Conservation (phyloP, 75 land plant genomes). For the Selaginella moellendorffii region DNA sequence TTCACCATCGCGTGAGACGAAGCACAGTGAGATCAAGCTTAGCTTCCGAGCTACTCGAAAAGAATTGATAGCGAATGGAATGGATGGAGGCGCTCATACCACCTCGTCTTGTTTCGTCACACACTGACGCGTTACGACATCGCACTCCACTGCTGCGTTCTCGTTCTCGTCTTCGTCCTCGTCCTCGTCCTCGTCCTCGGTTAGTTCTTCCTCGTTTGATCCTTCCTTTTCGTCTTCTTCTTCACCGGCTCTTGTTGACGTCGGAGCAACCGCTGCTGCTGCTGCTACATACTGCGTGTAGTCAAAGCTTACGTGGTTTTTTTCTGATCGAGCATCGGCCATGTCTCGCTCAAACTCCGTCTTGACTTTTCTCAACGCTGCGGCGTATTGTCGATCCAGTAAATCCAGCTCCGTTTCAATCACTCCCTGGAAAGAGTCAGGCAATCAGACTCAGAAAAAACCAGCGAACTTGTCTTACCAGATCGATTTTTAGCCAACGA, state of each 20-base stretch:
- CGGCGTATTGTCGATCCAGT: constrained; percentile 7
- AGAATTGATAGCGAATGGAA: too few species aligned
- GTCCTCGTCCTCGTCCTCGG: neutral
- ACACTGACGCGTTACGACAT: constrained; percentile 8
- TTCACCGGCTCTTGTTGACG: too few species aligned
- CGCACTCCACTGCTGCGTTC: neutral
- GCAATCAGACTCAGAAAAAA: too few species aligned
- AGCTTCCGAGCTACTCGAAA: too few species aligned
- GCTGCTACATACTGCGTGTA: neutral
- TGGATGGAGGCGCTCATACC: constrained; percentile 8
- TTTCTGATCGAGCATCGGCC: neutral
- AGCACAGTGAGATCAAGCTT: too few species aligned
- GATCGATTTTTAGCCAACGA: constrained; percentile 17
- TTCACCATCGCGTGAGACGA: too few species aligned
- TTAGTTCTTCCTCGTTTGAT: neutral
- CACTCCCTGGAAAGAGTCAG: neutral
- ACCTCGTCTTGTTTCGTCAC: neutral
- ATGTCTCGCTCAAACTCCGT: constrained; percentile 4
- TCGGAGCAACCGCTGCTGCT: neutral
- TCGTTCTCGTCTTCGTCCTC: neutral
- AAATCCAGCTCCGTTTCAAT: constrained; percentile 8
- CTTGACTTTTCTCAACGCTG: constrained; percentile 7
- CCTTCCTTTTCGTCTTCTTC: neutral
- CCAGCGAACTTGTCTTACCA: neutral
- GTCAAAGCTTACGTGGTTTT: neutral